phyloP scores from a whole-genome alignment of 305 asterid genomes.

The Withania somnifera region DNA sequence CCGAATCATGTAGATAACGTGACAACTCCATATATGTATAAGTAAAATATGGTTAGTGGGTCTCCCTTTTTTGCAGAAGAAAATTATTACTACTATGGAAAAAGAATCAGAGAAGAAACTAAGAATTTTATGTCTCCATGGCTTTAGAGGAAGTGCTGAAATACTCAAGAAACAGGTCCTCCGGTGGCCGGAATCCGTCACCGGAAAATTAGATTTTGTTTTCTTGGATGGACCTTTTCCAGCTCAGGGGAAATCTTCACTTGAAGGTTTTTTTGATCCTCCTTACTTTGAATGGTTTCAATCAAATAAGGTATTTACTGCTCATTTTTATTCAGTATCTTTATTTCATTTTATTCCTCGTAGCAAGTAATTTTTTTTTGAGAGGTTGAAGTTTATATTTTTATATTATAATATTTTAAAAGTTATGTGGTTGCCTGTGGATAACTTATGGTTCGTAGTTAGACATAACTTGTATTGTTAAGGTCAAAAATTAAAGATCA shows the following conservation, averaged over 20 bases:
- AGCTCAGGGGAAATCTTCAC: slow-evolving; percentile 17
- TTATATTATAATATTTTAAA: too few species aligned
- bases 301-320: slow-evolving; percentile 12
- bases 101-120: slow-evolving; percentile 4
- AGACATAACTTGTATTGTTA: too few species aligned
- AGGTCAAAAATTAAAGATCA: too few species aligned
- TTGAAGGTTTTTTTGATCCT: slow-evolving; percentile 30
- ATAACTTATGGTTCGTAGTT: too few species aligned
- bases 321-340: too few species aligned
- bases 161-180: slow-evolving; percentile 12
- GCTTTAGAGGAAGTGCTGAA: slow-evolving; percentile 25
- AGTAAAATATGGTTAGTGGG: background rate
- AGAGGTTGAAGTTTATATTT: too few species aligned
- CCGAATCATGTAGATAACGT: background rate
- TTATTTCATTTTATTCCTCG: too few species aligned
- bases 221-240: slow-evolving; percentile 24
- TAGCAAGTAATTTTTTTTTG: too few species aligned
- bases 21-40: background rate
- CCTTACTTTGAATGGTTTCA: slow-evolving; percentile 30
- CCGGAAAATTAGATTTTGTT: slow-evolving; percentile 13
- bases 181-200: slow-evolving; percentile 25
- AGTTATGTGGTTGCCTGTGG: too few species aligned
- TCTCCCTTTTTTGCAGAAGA: background rate
- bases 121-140: slow-evolving; percentile 29
- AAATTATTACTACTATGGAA: background rate